phyloP scores from a whole-genome alignment of 2,329 filamentous ascomycete genomes.

The Sporothrix protearum region DNA sequence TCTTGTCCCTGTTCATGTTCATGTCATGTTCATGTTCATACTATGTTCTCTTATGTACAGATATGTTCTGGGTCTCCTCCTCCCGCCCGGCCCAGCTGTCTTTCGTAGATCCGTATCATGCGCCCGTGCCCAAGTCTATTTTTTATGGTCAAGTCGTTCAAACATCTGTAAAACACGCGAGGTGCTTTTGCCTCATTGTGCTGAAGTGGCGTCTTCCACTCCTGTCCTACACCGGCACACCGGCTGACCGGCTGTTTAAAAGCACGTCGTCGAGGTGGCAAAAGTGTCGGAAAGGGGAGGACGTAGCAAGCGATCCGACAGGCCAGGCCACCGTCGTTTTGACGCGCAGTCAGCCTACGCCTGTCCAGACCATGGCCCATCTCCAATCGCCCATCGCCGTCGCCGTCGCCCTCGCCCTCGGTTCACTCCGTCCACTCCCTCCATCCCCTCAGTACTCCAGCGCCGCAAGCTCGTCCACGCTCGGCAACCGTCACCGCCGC shows the following conservation, averaged over 20 bases:
- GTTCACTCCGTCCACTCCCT: no score
- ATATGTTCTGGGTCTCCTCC: background rate
- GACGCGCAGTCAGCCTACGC: no score
- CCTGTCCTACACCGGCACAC: no score
- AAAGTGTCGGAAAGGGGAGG: no score
- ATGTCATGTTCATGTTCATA: background rate
- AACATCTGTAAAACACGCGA: background rate
- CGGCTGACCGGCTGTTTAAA: no score
- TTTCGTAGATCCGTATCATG: background rate
- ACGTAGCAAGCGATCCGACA: no score
- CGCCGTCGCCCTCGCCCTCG: no score
- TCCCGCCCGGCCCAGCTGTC: background rate
- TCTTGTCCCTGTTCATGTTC: background rate
- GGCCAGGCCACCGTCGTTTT: no score
- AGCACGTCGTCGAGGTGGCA: background rate
- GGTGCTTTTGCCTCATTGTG: background rate
- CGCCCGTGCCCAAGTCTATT: conserved; percentile 16
- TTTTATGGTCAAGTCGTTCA: background rate
- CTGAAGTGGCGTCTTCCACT: no score
- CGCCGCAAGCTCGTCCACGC: background rate
- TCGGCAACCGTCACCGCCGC: conserved; percentile 45
- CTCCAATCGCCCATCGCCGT: no score
- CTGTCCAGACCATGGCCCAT: no score
- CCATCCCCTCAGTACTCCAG: background rate
- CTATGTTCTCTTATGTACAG: background rate